A percentile compares a stretch with the other conserved stretches of the same genome.
Evolutionary conservation across 768 basidiomycete species (phyloP).

Genomic region (Mycena albidolilacea): DNA sequence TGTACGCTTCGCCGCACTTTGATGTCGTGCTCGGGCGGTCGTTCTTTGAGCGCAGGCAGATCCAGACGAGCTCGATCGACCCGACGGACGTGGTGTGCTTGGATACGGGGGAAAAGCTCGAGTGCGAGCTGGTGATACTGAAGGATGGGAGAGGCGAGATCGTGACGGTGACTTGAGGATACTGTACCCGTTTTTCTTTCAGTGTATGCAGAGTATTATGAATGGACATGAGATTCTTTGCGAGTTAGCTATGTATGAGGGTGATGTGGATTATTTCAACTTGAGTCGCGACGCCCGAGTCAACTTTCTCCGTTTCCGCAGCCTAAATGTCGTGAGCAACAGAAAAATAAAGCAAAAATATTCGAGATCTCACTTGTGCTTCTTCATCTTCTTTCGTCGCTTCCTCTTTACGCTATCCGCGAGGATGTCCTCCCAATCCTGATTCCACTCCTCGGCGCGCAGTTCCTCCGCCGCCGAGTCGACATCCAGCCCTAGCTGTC

Average conservation of each 20-base stretch:
- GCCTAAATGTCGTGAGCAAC: conserved; percentile 58
- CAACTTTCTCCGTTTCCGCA: conserved; percentile 90
- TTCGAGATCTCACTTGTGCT: conserved; percentile 83
- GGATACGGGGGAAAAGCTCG: conserved; percentile 93
- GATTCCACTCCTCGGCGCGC: conserved; percentile 65
- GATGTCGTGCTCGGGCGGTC: conserved; percentile 93
- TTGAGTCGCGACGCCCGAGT: conserved; percentile 59
- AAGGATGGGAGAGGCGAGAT: conserved; percentile 93
- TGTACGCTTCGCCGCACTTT: conserved; percentile 74
- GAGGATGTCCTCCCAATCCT: conserved; percentile 75
- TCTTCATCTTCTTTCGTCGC: conserved; percentile 95
- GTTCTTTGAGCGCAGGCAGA: conserved; percentile 86
- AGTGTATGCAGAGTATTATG: too few species aligned
- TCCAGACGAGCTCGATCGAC: conserved; percentile 87
- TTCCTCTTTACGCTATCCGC: conserved; percentile 90
- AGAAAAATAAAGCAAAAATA: conserved; percentile 23
- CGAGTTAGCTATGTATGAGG: conserved; percentile 41
- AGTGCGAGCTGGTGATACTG: conserved; percentile 92
- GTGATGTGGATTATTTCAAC: conserved; percentile 48
- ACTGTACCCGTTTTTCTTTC: neutral
- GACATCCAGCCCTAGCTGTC: conserved; percentile 73
- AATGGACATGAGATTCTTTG: conserved; percentile 31
- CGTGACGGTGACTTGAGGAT: conserved; percentile 83
- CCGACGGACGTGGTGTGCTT: conserved; percentile 92
- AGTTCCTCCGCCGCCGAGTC: conserved; percentile 63